Conservation (phyloP, 192 early-diverging fungal species). For the Chytriomyces confervae region DNA sequence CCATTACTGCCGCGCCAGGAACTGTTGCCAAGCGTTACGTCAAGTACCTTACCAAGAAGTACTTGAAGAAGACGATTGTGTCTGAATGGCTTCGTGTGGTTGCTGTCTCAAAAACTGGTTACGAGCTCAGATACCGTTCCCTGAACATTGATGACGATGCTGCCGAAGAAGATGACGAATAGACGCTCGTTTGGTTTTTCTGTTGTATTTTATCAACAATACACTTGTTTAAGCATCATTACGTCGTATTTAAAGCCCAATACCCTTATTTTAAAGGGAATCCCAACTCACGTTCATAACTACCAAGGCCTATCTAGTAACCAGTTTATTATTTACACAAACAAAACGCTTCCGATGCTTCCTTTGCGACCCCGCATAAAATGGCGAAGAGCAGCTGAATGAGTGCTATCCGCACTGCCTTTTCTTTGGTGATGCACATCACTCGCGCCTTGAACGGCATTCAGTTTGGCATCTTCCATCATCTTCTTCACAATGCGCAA, state of each 20-base stretch:
- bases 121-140: constrained; percentile 97
- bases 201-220: too few species aligned
- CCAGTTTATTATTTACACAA: too few species aligned
- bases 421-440: neutral
- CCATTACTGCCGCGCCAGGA: constrained; percentile 73
- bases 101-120: constrained; percentile 82
- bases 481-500: neutral
- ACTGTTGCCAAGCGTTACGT: constrained; percentile 97
- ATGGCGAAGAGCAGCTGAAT: constrained; percentile 45
- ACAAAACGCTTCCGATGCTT: too few species aligned
- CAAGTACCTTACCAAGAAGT: constrained; percentile 99
- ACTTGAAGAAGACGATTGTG: constrained; percentile 99
- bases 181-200: neutral
- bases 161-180: constrained; percentile 73
- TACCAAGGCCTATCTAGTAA: too few species aligned
- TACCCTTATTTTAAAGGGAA: too few species aligned
- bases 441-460: neutral
- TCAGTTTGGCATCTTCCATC: neutral
- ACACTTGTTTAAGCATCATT: too few species aligned
- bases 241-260: too few species aligned
- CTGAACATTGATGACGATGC: constrained; percentile 78
- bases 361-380: constrained; percentile 60
- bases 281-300: too few species aligned
- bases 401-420: neutral
- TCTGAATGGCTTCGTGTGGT: constrained; percentile 98